A percentile compares a stretch with the other conserved stretches of the same genome.
These are phyloP conservation scores for Diaporthe aspalathi DNA, from an alignment of 2,329 filamentous ascomycete species.

Conservation along the genomic window DNA sequence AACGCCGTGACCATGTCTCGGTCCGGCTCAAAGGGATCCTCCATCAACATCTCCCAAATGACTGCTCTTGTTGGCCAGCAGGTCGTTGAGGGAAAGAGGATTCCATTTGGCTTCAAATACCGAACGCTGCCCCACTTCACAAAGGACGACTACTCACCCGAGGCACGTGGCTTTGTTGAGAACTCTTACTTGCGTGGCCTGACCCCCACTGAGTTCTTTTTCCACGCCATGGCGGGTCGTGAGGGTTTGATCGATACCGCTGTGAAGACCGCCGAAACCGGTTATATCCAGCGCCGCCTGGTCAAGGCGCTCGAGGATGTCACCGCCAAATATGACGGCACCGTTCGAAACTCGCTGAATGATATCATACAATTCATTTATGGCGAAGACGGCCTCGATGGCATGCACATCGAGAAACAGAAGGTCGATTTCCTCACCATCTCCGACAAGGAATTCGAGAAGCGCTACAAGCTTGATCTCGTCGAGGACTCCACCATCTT, in stretches of 20 bases:
- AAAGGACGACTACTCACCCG: constrained; percentile 98
- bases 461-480: constrained; percentile 86
- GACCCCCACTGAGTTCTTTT: constrained; percentile 97
- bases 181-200: constrained; percentile 97
- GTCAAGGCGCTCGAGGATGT: constrained; percentile 99
- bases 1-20: constrained; percentile 97
- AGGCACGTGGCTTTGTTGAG: constrained; percentile 97
- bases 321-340: constrained; percentile 97
- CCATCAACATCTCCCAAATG: constrained; percentile 99
- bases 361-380: constrained; percentile 98
- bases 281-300: constrained; percentile 97
- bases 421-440: constrained; percentile 86
- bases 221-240: constrained; percentile 99
- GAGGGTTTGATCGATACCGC: constrained; percentile 99
- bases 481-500: constrained; percentile 72
- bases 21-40: constrained; percentile 97
- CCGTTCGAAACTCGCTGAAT: constrained; percentile 94
- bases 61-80: constrained; percentile 97
- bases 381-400: constrained; percentile 96
- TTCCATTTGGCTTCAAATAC: constrained; percentile 99
- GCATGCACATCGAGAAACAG: constrained; percentile 93
- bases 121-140: constrained; percentile 97
- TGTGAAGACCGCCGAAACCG: constrained; percentile 98
- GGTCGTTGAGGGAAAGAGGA: constrained; percentile 97
- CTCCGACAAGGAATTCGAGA: constrained; percentile 80